These are phyloP conservation scores for Metschnikowia continentalis DNA, from an alignment of 805 yeast genomes.

Conservation along the genomic window DNA sequence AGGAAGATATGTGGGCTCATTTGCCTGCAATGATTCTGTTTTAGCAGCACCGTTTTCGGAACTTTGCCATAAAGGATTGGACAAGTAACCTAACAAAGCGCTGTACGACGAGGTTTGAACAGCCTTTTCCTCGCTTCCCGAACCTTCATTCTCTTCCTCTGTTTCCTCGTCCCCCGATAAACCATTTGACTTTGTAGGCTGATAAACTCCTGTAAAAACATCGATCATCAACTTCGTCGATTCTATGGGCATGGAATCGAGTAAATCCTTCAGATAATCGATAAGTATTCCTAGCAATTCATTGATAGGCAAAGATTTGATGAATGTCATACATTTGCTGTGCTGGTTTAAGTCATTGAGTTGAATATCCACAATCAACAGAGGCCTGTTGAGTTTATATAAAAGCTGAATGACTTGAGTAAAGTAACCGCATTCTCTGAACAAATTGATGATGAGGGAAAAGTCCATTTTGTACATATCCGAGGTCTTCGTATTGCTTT, in stretches of 20 bases:
- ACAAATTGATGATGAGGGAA: constrained; percentile 60
- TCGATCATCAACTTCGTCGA: constrained; percentile 80
- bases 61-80: constrained; percentile 7
- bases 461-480: constrained; percentile 40
- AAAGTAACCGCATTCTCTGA: constrained; percentile 67
- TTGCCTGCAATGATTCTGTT: not conserved
- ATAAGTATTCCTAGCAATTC: constrained; percentile 71
- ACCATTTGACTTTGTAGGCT: constrained; percentile 31
- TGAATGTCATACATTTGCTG: constrained; percentile 56
- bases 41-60: not conserved
- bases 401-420: constrained; percentile 68
- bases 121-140: constrained; percentile 13
- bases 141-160: not conserved
- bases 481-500: constrained; percentile 5
- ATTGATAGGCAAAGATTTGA: constrained; percentile 65
- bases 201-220: constrained; percentile 82
- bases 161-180: constrained; percentile 3
- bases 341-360: constrained; percentile 62
- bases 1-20: constrained; percentile 73
- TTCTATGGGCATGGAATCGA: constrained; percentile 69
- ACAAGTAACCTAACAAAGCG: constrained; percentile 16
- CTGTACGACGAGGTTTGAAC: constrained; percentile 13
- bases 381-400: constrained; percentile 66
- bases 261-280: constrained; percentile 58
- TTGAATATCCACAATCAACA: constrained; percentile 69